phyloP scores from a whole-genome alignment of 768 basidiomycete species.

The Tulasnella sp. region DNA sequence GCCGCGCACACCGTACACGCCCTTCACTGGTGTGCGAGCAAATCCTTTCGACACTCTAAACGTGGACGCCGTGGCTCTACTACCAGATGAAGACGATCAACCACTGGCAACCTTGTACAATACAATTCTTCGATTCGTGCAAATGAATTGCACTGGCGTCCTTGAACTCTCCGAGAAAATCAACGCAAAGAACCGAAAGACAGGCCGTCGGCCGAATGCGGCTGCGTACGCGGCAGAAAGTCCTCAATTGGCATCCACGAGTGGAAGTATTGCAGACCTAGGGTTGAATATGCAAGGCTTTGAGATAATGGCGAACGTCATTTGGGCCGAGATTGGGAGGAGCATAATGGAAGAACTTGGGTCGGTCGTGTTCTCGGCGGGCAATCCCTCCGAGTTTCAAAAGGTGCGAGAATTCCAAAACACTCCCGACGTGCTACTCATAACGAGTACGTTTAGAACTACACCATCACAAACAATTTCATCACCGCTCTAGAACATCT shows the following conservation, averaged over 20 bases:
- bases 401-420: constrained; percentile 44
- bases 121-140: constrained; percentile 70
- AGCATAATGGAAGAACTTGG: constrained; percentile 84
- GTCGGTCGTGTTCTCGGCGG: constrained; percentile 75
- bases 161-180: constrained; percentile 66
- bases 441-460: constrained; percentile 47
- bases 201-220: background rate
- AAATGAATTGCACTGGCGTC: constrained; percentile 61
- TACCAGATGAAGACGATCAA: constrained; percentile 60
- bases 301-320: constrained; percentile 76
- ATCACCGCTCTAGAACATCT: constrained; percentile 72
- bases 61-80: constrained; percentile 32
- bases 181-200: constrained; percentile 29
- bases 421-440: background rate
- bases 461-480: constrained; percentile 76
- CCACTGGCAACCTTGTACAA: constrained; percentile 73
- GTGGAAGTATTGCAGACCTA: constrained; percentile 21
- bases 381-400: constrained; percentile 82
- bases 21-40: constrained; percentile 41
- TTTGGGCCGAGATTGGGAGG: constrained; percentile 78
- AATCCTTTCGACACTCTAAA: constrained; percentile 23
- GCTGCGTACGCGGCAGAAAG: background rate
- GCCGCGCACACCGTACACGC: constrained; percentile 50
- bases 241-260: constrained; percentile 13
- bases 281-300: constrained; percentile 41